Percentiles rank a stretch among this genome's conserved stretches.
Conservation (phyloP, 345 rosid species). For the Arabis alpina region DNA sequence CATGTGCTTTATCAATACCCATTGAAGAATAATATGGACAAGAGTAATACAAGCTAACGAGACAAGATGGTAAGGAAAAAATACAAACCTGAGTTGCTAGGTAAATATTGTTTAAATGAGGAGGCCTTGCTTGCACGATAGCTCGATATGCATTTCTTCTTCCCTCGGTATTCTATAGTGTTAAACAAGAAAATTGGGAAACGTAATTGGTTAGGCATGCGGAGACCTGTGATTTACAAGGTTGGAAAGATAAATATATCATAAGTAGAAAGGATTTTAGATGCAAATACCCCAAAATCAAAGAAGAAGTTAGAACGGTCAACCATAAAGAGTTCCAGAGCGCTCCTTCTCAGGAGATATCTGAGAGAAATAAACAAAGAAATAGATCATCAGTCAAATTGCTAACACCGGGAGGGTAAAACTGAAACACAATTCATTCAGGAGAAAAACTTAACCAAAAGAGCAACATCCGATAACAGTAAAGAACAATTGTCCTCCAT, state of each 20-base stretch:
- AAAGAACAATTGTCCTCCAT: constrained; percentile 9
- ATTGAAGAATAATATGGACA: constrained; percentile 27
- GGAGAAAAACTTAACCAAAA: constrained; percentile 19
- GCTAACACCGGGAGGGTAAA: constrained; percentile 15
- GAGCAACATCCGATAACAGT: neutral
- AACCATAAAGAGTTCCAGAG: constrained; percentile 95
- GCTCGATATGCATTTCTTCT: constrained; percentile 93
- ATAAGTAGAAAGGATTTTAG: constrained; percentile 25
- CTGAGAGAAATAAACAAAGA: constrained; percentile 48
- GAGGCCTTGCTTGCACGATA: constrained; percentile 86
- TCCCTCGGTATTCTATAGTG: constrained; percentile 74
- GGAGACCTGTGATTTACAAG: constrained; percentile 21
- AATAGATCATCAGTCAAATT: constrained; percentile 29
- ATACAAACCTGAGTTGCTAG: constrained; percentile 91
- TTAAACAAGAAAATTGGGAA: constrained; percentile 27
- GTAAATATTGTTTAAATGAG: constrained; percentile 89
- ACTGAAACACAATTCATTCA: constrained; percentile 19
- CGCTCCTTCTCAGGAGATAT: constrained; percentile 94
- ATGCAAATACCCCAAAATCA: constrained; percentile 86
- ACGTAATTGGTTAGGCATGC: constrained; percentile 18
- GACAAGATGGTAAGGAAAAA: constrained; percentile 20
- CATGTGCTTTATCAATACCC: constrained; percentile 21
- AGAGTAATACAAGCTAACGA: constrained; percentile 18
- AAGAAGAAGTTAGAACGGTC: constrained; percentile 96
- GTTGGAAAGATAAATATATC: constrained; percentile 15